Evolutionary conservation across 2,329 filamentous ascomycete genomes (phyloP), one percentile per base, ranked within the genome.

Genomic region (Hypoxylon rubiginosum): DNA sequence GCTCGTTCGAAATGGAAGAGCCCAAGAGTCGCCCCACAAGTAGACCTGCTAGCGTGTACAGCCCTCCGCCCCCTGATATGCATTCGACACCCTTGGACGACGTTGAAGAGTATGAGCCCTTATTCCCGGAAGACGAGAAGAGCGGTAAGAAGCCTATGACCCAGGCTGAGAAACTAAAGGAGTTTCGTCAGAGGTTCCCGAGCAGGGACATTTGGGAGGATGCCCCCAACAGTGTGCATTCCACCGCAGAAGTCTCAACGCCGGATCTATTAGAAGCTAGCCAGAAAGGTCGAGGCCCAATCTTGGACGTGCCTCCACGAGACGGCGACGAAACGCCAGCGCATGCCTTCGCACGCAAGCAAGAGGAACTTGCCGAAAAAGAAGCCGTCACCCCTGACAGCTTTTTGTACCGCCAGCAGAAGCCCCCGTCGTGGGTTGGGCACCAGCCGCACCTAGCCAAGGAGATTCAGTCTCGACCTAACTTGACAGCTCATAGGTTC

Each of bases 141-240:
- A 82, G 76, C 19, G 71, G 73, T 17, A 78, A 81, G 61, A 77
- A 81, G 57, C 77, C 81, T 17, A 76, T 77, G 32, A 73, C 77
- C 8, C 74, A 81, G 41, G 76, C 77, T 24, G 81, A 84, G 54
- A 84, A 85, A 68, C 79, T 85, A 61, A 82, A 82, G 59, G 84
- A 88, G 69, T 82, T 85, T 66, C 87, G 88, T 68, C 91, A 91
- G 65, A 80, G 86, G 67, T 99, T 99, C 79, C 96, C 96, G 1
- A 97, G 94, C 78, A 92, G 94, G 77, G 96, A 99, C 77, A 88
- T 98, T 43, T 99, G 96, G 96, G 96, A 99, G 81, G 97, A 99
- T 78, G 91, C 93, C 0, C 96, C 97, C 3, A 91, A 90, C 75
- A 97, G 94, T 79, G 84, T 93, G 56, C 90, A 96, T 74, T 89